Conservation (phyloP, 352 stramenopile genomes). For the Globisporangium cederbergense region DNA sequence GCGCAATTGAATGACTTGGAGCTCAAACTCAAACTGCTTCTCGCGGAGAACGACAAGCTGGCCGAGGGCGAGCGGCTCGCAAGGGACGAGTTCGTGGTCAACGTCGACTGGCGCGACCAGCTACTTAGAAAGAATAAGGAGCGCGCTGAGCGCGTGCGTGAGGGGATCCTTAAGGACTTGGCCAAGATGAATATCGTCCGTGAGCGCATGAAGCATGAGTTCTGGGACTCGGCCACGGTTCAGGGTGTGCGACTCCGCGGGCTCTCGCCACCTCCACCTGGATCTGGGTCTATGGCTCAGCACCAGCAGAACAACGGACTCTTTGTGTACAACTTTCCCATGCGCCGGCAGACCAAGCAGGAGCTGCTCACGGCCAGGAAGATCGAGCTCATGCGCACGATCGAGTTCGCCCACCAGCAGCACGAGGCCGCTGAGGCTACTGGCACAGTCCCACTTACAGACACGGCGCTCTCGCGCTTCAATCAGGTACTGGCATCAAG, state of each 20-base stretch:
- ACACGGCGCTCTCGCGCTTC: slow-evolving; percentile 32
- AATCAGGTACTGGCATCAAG: slow-evolving; percentile 42
- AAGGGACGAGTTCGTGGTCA: slow-evolving; percentile 89
- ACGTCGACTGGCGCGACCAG: slow-evolving; percentile 67
- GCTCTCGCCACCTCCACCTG: slow-evolving; percentile 28
- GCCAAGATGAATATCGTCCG: slow-evolving; percentile 74
- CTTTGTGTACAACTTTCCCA: slow-evolving; percentile 84
- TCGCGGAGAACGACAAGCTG: slow-evolving; percentile 68
- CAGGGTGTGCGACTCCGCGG: slow-evolving; percentile 60
- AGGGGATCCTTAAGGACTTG: slow-evolving; percentile 68
- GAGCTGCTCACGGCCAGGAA: slow-evolving; percentile 53
- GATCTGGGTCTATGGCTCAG: too few relatives aligned
- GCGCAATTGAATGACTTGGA: slow-evolving; percentile 60
- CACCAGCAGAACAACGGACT: slow-evolving; percentile 11
- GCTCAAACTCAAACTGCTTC: slow-evolving; percentile 57
- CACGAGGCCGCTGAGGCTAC: slow-evolving; percentile 31
- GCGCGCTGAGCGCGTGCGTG: slow-evolving; percentile 53
- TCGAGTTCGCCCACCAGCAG: slow-evolving; percentile 65
- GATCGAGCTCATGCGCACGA: slow-evolving; percentile 53
- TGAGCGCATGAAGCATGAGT: slow-evolving; percentile 88
- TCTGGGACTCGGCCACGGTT: slow-evolving; percentile 84
- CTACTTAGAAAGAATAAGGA: slow-evolving; percentile 50
- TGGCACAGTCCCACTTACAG: neutral
- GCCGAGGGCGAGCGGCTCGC: slow-evolving; percentile 64
- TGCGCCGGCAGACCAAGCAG: slow-evolving; percentile 43